phyloP scores from a whole-genome alignment of 306 rosid genomes.

The apple (Malus domestica) region ASM211411v1 NC_041800.1:28806233-28806732 shows the following conservation, averaged over 20 bases:
- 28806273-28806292: slow-evolving; percentile 8
- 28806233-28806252: slow-evolving; percentile 6
- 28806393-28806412: slow-evolving; percentile 1
- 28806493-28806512: background rate
- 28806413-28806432: background rate
- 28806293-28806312: slow-evolving; percentile 88
- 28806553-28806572: slow-evolving; percentile 23
- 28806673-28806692: slow-evolving; percentile 68
- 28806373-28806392: slow-evolving; percentile 78
- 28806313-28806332: slow-evolving; percentile 61
- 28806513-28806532: background rate
- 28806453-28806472: background rate
- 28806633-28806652: slow-evolving; percentile 69
- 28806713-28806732: slow-evolving; percentile 68
- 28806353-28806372: slow-evolving; percentile 67
- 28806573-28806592: slow-evolving; percentile 72
- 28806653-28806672: slow-evolving; percentile 67
- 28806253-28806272: slow-evolving; percentile 12
- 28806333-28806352: slow-evolving; percentile 65
- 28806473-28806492: background rate
- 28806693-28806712: slow-evolving; percentile 69
- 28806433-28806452: background rate
- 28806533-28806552: background rate
- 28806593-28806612: slow-evolving; percentile 87
- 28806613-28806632: slow-evolving; percentile 65